Base-by-base conservation (phyloP, 2,329 filamentous ascomycete genomes). In the Cercospora sp. region DNA sequence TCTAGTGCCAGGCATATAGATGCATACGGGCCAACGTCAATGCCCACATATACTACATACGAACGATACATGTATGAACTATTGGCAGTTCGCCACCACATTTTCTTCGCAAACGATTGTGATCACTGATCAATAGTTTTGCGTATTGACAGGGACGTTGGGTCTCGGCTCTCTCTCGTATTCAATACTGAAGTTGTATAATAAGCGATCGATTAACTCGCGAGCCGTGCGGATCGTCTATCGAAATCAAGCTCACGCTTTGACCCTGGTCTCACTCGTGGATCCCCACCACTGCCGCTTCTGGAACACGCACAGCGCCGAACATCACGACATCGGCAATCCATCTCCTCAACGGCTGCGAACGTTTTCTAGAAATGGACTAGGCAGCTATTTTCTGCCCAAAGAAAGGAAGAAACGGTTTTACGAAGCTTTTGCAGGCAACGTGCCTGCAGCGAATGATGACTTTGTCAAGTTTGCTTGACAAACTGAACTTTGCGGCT, bases 401-500 rank as follows among this genome's bases (percentile, higher is more conserved):
- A 59, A 30, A 59, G 28, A 21, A 37, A 59, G 32, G 18, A 24
- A 32, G 8, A 37, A 21, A 16, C 55, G 55, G 18, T 9, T 24
- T 24, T 21, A 8, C 55, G 26, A 7, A 37, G 5, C 32, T 37
- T n/a, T n/a, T 21, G 28, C 28, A 32, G 32, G 16, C 16, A 34
- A 13, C 30, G 30, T 24, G 30, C 21, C 49, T 55, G 55, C 28
- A 37, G 26, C 30, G 6, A 30, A 34, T 37, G 55, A 34, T 24
- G 55, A 13, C 28, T 37, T 32, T 59, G 32, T 59, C 55, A 21
- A 59, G 28, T 24, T 59, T 28, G 30, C 60, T 73, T 58, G 71
- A 75, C 43, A 60, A 63, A 30, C 16, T 75, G 65, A 77, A 76
- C 61, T 68, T 74, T 64, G 61, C 66, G 13, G 18, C 76, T 12